A percentile compares a stretch with the other conserved stretches of the same genome.
Conservation (phyloP, 2,329 filamentous ascomycete species). For the Aurifilum marmelostoma region DNA sequence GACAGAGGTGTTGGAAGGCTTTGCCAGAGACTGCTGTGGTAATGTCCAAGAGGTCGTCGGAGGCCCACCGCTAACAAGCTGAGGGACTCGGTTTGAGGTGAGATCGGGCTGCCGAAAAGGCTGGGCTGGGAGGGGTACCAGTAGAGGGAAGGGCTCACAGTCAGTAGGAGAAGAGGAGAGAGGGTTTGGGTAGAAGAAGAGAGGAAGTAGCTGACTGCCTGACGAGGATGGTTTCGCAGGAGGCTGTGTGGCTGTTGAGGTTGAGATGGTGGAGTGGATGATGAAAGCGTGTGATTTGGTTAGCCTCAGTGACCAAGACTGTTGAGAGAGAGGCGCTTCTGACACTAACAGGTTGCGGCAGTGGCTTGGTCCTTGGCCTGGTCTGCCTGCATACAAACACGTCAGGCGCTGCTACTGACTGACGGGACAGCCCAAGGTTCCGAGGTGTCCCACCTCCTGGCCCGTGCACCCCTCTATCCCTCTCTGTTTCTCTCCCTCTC, state of each 20-base stretch:
- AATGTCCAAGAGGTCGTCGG: constrained; percentile 26
- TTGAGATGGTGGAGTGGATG: constrained; percentile 26
- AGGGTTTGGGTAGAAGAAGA: neutral
- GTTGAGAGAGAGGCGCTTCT: constrained; percentile 1
- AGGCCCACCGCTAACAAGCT: constrained; percentile 20
- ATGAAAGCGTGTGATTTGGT: constrained; percentile 22
- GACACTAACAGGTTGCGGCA: constrained; percentile 12
- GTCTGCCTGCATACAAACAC: constrained; percentile 13
- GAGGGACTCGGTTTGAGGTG: constrained; percentile 6
- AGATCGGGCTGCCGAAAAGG: constrained; percentile 1
- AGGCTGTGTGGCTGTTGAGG: constrained; percentile 19
- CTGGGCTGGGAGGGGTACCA: neutral
- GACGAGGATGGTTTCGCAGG: constrained; percentile 20
- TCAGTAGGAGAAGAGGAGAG: neutral
- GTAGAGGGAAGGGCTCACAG: constrained; percentile 3
- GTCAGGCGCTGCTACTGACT: neutral
- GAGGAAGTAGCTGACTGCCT: constrained; percentile 17
- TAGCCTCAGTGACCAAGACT: constrained; percentile 17
- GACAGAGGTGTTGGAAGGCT: constrained; percentile 39
- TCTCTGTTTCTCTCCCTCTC: too few species aligned
- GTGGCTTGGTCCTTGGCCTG: constrained; percentile 15
- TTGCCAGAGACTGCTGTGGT: constrained; percentile 19
- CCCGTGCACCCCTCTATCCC: neutral
- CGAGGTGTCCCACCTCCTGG: constrained; percentile 6
- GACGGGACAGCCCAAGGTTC: neutral